Evolutionary conservation across 768 basidiomycete species (phyloP).

Genomic region (Hericium erinaceus): DNA sequence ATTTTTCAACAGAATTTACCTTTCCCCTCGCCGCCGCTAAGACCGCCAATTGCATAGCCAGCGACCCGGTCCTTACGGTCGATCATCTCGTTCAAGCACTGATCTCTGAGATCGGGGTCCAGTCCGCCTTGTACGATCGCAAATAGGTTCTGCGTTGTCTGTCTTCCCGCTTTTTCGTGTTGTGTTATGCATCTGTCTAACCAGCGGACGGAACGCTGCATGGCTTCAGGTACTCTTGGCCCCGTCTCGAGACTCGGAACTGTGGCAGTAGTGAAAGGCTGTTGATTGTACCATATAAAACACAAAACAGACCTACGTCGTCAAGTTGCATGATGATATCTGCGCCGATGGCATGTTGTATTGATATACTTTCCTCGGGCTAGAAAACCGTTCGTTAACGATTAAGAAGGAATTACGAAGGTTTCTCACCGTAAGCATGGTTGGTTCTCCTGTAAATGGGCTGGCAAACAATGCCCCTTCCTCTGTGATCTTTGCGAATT

Average conservation of each 20-base stretch:
- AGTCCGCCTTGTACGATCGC: conserved; percentile 90
- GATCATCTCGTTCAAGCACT: conserved; percentile 77
- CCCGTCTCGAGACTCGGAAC: conserved; percentile 77
- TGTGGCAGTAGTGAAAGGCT: conserved; percentile 18
- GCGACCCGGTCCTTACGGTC: conserved; percentile 64
- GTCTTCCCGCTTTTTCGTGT: conserved; percentile 61
- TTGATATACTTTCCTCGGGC: conserved; percentile 88
- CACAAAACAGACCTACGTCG: conserved; percentile 61
- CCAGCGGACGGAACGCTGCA: conserved; percentile 85
- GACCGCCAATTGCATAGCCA: conserved; percentile 87
- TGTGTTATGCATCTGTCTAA: conserved; percentile 78
- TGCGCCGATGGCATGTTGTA: conserved; percentile 84
- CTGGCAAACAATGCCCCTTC: conserved; percentile 80
- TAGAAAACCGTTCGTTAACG: conserved; percentile 19
- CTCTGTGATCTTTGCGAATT: conserved; percentile 81
- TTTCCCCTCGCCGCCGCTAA: conserved; percentile 90
- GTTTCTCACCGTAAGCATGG: conserved; percentile 65
- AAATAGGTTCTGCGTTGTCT: conserved; percentile 70
- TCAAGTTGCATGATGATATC: conserved; percentile 96
- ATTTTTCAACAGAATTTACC: conserved; percentile 30
- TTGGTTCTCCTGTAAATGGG: conserved; percentile 80
- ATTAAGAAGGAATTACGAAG: neutral
- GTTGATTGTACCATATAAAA: neutral
- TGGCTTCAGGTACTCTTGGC: conserved; percentile 77
- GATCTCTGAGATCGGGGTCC: conserved; percentile 57